phyloP scores from a whole-genome alignment of 495 filamentous ascomycete species.

The Penicillium cataractarum region DNA sequence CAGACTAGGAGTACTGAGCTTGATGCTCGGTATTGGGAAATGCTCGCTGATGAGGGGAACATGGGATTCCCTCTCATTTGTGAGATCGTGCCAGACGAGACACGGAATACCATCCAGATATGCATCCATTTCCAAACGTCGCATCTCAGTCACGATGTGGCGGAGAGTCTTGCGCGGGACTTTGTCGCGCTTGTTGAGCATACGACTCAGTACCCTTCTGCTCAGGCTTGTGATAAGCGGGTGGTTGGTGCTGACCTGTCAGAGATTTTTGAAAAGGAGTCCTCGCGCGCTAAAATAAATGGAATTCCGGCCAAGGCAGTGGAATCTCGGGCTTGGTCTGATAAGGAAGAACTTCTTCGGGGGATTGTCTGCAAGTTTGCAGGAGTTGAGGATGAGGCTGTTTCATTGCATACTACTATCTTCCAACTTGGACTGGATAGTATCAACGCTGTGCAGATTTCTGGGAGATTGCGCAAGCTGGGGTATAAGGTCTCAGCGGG shows the following conservation, averaged over 20 bases:
- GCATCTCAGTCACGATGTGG: constrained; percentile 43
- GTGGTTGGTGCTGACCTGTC: constrained; percentile 8
- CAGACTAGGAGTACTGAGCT: constrained; percentile 58
- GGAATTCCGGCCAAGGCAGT: not conserved
- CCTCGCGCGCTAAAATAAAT: not conserved
- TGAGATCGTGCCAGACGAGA: constrained; percentile 62
- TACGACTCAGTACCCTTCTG: constrained; percentile 37
- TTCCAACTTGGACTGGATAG: constrained; percentile 50
- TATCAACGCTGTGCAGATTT: constrained; percentile 59
- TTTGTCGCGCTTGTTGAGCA: constrained; percentile 53
- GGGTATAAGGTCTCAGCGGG: constrained; percentile 62
- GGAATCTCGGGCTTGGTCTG: constrained; percentile 46
- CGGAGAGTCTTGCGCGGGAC: constrained; percentile 46
- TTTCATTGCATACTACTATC: constrained; percentile 58
- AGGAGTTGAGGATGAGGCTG: constrained; percentile 39
- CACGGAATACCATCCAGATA: constrained; percentile 39
- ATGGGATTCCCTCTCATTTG: constrained; percentile 80
- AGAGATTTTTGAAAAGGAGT: constrained; percentile 15
- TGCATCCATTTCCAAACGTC: constrained; percentile 36
- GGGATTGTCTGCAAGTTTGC: constrained; percentile 61
- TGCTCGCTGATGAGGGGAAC: constrained; percentile 66
- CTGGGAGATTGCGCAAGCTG: constrained; percentile 61
- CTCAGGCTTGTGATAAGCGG: constrained; percentile 35
- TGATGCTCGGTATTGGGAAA: constrained; percentile 63
- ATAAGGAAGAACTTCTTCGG: constrained; percentile 62